phyloP scores from a whole-genome alignment of 805 yeast species.

The Saccharomycodes ludwigii region DNA sequence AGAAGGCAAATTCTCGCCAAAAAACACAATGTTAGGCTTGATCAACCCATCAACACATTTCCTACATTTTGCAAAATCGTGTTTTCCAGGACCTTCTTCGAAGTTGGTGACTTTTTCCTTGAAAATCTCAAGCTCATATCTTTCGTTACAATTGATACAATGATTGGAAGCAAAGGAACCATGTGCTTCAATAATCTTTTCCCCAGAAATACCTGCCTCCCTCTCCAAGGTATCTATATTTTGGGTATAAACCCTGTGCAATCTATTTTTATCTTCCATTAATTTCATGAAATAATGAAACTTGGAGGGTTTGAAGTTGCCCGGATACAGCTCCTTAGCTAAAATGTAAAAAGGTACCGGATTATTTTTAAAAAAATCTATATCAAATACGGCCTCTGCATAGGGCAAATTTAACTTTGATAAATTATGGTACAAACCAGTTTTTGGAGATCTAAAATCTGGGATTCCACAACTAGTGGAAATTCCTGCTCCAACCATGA shows the following conservation, averaged over 20 bases:
- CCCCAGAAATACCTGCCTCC: constrained; percentile 59
- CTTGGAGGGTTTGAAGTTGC: constrained; percentile 69
- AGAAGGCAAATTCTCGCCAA: constrained; percentile 77
- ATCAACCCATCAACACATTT: constrained; percentile 65
- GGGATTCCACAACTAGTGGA: constrained; percentile 93
- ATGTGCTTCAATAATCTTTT: constrained; percentile 76
- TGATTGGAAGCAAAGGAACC: constrained; percentile 83
- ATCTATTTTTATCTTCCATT: constrained; percentile 47
- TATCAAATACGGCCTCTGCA: constrained; percentile 93
- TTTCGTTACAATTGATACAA: constrained; percentile 62
- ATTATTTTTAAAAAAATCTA: constrained; percentile 59
- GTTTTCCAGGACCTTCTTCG: constrained; percentile 11
- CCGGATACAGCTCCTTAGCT: constrained; percentile 81
- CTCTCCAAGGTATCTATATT: constrained; percentile 89
- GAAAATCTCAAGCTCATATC: constrained; percentile 37
- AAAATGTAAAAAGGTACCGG: constrained; percentile 80
- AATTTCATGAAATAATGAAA: constrained; percentile 66
- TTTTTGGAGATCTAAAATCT: constrained; percentile 83
- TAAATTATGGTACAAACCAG: constrained; percentile 78
- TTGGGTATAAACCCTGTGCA: constrained; percentile 76
- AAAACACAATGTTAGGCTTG: constrained; percentile 90
- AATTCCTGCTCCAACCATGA: constrained; percentile 87
- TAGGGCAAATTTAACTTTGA: constrained; percentile 66
- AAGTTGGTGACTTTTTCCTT: constrained; percentile 25
- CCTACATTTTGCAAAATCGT: constrained; percentile 34